Evolutionary conservation across 139 green algal genomes (phyloP).

Genomic region (Chlorella sp.): DNA sequence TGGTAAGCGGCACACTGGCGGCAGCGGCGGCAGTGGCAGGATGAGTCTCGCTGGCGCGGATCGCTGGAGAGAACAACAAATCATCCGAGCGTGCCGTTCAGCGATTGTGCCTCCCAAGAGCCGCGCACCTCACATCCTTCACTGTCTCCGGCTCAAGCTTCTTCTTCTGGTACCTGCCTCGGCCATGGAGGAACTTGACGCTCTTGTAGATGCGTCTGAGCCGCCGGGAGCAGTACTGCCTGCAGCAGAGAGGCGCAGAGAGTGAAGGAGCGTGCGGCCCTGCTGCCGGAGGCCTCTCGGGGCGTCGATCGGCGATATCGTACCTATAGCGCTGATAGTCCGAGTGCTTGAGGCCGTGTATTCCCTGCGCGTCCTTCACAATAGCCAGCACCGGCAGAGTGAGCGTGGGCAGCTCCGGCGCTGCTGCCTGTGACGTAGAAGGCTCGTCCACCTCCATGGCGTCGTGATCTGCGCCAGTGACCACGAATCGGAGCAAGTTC

Average conservation of each 20-base stretch:
- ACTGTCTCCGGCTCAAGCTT: slow-evolving; percentile 71
- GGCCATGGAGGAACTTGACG: slow-evolving; percentile 88
- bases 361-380: slow-evolving; percentile 32
- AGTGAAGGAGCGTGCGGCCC: neutral
- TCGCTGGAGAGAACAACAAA: neutral
- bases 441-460: slow-evolving; percentile 20
- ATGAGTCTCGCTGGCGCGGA: no score
- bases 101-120: neutral
- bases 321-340: slow-evolving; percentile 56
- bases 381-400: slow-evolving; percentile 26
- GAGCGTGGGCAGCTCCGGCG: slow-evolving; percentile 18
- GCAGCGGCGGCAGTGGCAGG: neutral
- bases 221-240: slow-evolving; percentile 84
- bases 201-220: slow-evolving; percentile 83
- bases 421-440: neutral
- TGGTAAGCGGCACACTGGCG: neutral
- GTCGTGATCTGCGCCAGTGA: no score
- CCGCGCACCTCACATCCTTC: slow-evolving; percentile 70
- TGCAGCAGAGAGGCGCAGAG: slow-evolving; percentile 48
- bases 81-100: neutral
- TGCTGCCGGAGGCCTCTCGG: neutral
- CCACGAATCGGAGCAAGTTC: no score
- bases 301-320: neutral
- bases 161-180: slow-evolving; percentile 85
- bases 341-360: slow-evolving; percentile 50